Evolutionary conservation across 2,329 filamentous ascomycete genomes (phyloP).

Genomic region (Pseudogymnoascus sp.): DNA sequence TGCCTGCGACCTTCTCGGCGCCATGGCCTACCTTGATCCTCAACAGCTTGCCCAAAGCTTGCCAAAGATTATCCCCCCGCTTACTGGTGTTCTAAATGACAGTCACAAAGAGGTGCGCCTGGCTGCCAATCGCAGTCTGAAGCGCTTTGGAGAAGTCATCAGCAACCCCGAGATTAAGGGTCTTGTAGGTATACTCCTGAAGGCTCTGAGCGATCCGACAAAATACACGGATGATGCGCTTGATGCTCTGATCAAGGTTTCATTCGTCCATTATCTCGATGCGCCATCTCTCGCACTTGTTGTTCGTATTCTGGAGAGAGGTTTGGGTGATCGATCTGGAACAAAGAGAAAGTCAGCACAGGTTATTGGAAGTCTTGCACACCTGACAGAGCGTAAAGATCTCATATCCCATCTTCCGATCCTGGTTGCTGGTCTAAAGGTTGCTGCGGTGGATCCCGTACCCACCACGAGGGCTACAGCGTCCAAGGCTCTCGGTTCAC

Average conservation of each 20-base stretch:
- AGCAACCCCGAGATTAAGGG: constrained; percentile 95
- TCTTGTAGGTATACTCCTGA: constrained; percentile 82
- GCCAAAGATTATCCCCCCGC: constrained; percentile 91
- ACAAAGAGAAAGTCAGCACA: constrained; percentile 96
- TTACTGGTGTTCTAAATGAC: constrained; percentile 90
- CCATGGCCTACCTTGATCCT: constrained; percentile 97
- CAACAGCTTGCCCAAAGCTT: constrained; percentile 87
- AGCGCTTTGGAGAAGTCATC: constrained; percentile 97
- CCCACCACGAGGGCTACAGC: constrained; percentile 93
- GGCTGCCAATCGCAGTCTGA: constrained; percentile 89
- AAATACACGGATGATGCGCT: constrained; percentile 94
- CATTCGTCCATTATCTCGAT: constrained; percentile 97
- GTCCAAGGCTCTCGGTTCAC: constrained; percentile 87
- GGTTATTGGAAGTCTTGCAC: constrained; percentile 94
- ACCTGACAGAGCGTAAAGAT: constrained; percentile 93
- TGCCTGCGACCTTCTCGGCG: constrained; percentile 89
- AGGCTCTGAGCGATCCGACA: constrained; percentile 93
- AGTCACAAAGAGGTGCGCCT: constrained; percentile 94
- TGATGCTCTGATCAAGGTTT: constrained; percentile 93
- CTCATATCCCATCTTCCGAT: constrained; percentile 85
- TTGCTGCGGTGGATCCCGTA: constrained; percentile 88
- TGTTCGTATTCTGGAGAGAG: constrained; percentile 89
- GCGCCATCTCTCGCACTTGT: constrained; percentile 91
- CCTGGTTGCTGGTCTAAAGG: constrained; percentile 78
- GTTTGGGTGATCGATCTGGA: constrained; percentile 79